These are phyloP conservation scores for Rhexocercosporidium sp. DNA, from an alignment of 2,329 filamentous ascomycete species.

Conservation along the genomic window DNA sequence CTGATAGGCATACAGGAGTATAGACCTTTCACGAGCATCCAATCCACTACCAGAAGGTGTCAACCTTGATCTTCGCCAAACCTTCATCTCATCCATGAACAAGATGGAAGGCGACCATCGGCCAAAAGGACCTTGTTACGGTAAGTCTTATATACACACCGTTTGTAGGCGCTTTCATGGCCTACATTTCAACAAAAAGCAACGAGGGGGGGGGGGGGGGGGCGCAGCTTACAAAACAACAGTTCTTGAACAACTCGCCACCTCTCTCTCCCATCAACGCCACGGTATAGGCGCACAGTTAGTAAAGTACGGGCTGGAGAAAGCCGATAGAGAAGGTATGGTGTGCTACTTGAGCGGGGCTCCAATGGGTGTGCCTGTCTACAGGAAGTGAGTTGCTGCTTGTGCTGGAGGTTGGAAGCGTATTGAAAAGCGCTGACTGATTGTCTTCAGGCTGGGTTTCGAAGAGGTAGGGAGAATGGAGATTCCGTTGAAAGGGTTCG, in stretches of 20 bases:
- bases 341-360: slow-evolving; percentile 3
- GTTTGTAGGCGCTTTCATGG: neutral
- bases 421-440: neutral
- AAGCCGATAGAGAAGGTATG: slow-evolving; percentile 5
- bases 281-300: slow-evolving; percentile 5
- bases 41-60: slow-evolving; percentile 5
- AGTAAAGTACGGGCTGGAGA: slow-evolving; percentile 6
- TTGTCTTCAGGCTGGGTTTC: neutral
- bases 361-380: slow-evolving; percentile 2
- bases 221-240: neutral
- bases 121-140: slow-evolving; percentile 4
- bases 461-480: slow-evolving; percentile 16
- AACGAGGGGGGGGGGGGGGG: no score
- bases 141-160: neutral
- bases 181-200: no score
- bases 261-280: neutral
- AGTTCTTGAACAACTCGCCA: slow-evolving; percentile 5
- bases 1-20: neutral
- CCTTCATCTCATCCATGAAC: neutral
- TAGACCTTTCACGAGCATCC: neutral
- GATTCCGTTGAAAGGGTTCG: slow-evolving; percentile 1
- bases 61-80: neutral
- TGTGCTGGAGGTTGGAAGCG: neutral
- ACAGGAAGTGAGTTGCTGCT: slow-evolving; percentile 1
- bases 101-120: slow-evolving; percentile 12